These are phyloP conservation scores for Pisolithus microcarpus DNA, from an alignment of 768 basidiomycete species.

Conservation along the genomic window DNA sequence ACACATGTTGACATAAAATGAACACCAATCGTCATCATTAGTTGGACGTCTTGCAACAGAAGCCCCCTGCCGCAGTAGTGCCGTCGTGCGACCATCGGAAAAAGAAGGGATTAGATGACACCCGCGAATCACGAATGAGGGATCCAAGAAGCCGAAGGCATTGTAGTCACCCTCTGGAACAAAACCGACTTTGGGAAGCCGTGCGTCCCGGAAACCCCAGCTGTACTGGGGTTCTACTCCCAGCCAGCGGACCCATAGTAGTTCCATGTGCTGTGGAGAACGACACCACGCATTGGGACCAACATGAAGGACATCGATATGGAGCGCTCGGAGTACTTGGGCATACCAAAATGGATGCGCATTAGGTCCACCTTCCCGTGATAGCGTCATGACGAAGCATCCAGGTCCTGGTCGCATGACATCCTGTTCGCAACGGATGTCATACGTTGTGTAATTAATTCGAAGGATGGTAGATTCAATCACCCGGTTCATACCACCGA, in stretches of 20 bases:
- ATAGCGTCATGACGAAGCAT: slow-evolving; percentile 19
- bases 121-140: slow-evolving; percentile 21
- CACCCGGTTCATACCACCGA: slow-evolving; percentile 7
- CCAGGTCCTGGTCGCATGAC: slow-evolving; percentile 9
- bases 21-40: slow-evolving; percentile 11
- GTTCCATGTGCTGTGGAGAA: slow-evolving; percentile 12
- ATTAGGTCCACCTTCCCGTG: slow-evolving; percentile 1
- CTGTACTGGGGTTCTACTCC: slow-evolving; percentile 5
- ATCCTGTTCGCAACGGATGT: slow-evolving; percentile 20
- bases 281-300: too few relatives aligned
- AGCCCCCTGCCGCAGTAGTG: background rate
- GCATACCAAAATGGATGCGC: slow-evolving; percentile 29
- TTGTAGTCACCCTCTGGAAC: too few relatives aligned
- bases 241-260: slow-evolving; percentile 33
- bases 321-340: slow-evolving; percentile 22
- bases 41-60: background rate
- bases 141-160: slow-evolving; percentile 33
- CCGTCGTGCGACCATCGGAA: slow-evolving; percentile 7
- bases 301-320: slow-evolving; percentile 13
- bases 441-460: slow-evolving; percentile 29
- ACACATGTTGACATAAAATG: slow-evolving; percentile 24
- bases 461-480: slow-evolving; percentile 16
- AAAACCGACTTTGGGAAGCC: background rate
- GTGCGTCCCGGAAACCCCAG: slow-evolving; percentile 4
- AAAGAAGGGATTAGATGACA: slow-evolving; percentile 32